Evolutionary conservation across 805 yeast genomes (phyloP), one percentile per base, ranked within the genome.

Genomic region (Candida yuanshanica): DNA sequence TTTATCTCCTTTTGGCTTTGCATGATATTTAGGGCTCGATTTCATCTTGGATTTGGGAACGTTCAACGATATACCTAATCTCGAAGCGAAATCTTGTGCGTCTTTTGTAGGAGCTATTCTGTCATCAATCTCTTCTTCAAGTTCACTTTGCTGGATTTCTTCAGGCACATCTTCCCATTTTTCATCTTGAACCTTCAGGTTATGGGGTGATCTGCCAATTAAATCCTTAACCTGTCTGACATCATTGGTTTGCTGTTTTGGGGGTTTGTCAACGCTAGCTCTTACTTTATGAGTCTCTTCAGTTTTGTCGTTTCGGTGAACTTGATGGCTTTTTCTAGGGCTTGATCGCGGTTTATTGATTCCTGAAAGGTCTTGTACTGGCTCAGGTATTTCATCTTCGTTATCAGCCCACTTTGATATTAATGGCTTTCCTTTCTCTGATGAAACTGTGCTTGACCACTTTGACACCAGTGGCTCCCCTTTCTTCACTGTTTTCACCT

Each of bases 1-100:
- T 6, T 18, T 14, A 12, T 22, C 20, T 34, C 33, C 32, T 33
- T 26, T 41, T 21, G 35, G n/a, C 33, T 35, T 31, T 14, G 24
- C 38, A 14, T 25, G 27, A 12, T 18, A 7, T 6, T 27, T 17
- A 12, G 18, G 14, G 20, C 14, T 16, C 4, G 10, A 13, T 17
- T 25, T 26, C 32, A 34, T 7, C 22, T 39, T 21, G 22, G 33
- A 23, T 20, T 20, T 29, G 7, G 35, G 23, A 13, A 16, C 29
- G 24, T 17, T 22, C 31, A 12, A 48, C 1, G 48, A 37, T 18
- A 52, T 34, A 1, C 58, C 57, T 16, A 54, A 36, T 18, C 58
- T 43, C n/a, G 56, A 39, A 9, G 58, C 59, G 25, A 55, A 47
- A 20, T 41, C 47, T 11, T 37, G 39, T 0, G 54, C 59, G 9